These are phyloP conservation scores for Colletotrichum shisoi DNA, from an alignment of 2,329 filamentous ascomycete genomes.

Conservation along the genomic window DNA sequence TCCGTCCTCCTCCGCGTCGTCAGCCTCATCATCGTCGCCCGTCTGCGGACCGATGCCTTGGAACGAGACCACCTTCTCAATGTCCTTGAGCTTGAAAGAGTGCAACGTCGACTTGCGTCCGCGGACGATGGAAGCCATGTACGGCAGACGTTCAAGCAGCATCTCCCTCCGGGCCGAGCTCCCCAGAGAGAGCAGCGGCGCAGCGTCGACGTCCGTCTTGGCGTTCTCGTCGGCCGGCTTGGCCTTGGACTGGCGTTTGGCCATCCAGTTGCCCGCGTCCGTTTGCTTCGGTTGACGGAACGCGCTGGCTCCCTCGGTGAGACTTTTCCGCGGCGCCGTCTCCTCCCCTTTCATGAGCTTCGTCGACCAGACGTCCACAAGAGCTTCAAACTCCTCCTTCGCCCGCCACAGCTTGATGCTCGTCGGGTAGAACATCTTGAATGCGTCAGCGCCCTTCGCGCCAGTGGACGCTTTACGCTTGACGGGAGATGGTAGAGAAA, in stretches of 20 bases:
- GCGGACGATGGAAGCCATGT: constrained; percentile 73
- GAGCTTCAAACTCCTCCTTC: constrained; percentile 79
- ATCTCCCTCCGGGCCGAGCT: constrained; percentile 75
- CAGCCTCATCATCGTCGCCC: constrained; percentile 57
- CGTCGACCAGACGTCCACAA: constrained; percentile 74
- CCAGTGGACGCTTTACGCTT: constrained; percentile 66
- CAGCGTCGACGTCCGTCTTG: constrained; percentile 37
- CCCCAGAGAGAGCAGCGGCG: constrained; percentile 65
- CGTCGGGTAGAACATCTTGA: constrained; percentile 92
- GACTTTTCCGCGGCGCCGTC: constrained; percentile 47
- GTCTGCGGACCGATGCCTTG: constrained; percentile 61
- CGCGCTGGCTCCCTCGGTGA: constrained; percentile 58
- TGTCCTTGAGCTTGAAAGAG: constrained; percentile 59
- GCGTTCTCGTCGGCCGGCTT: background rate
- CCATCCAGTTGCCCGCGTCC: constrained; percentile 44
- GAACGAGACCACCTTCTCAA: constrained; percentile 75
- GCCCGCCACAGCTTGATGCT: constrained; percentile 84
- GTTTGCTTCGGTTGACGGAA: constrained; percentile 56
- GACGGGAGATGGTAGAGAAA: constrained; percentile 85
- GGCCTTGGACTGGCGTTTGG: constrained; percentile 38
- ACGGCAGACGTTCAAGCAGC: constrained; percentile 86
- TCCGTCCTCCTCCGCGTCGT: constrained; percentile 53
- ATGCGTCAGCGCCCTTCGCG: constrained; percentile 66
- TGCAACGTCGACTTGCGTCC: constrained; percentile 50
- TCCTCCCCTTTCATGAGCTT: constrained; percentile 66